phyloP scores from a whole-genome alignment of 768 basidiomycete species.

The Tubosaeta sp. region DNA sequence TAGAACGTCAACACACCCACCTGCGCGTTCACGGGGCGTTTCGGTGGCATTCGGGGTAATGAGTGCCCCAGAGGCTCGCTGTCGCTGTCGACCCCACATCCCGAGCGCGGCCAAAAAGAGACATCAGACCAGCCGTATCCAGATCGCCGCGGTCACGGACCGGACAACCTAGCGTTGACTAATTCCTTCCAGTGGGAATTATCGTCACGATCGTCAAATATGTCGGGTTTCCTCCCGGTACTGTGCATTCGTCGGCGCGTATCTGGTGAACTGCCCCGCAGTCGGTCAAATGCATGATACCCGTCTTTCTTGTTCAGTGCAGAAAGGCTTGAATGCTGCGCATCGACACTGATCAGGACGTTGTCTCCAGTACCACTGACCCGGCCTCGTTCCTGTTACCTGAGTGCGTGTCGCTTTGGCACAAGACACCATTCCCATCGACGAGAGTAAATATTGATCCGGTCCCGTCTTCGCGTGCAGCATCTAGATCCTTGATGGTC shows the following conservation, averaged over 20 bases:
- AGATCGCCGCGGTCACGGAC: not conserved
- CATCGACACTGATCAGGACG: not conserved
- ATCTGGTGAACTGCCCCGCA: no score
- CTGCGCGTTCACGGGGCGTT: not conserved
- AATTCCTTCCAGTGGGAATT: conserved; percentile 10
- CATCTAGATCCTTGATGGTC: not conserved
- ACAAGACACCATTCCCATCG: not conserved
- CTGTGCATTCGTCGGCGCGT: conserved; percentile 1
- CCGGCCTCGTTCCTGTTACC: not conserved
- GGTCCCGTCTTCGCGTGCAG: not conserved
- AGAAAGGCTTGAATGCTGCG: not conserved
- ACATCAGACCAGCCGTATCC: not conserved
- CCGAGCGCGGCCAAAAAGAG: not conserved
- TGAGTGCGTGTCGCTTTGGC: not conserved
- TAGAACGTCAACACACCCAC: not conserved
- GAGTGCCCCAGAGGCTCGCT: conserved; percentile 15
- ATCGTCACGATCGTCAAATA: conserved; percentile 1
- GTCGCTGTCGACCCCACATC: conserved; percentile 4
- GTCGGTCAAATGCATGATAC: not conserved
- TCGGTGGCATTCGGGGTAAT: not conserved
- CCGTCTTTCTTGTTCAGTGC: not conserved
- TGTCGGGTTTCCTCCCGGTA: not conserved
- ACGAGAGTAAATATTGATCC: not conserved
- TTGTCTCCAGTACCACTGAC: not conserved
- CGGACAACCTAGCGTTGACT: conserved; percentile 5